phyloP scores from a whole-genome alignment of 805 yeast genomes.

The Saturnispora sanitii region DNA sequence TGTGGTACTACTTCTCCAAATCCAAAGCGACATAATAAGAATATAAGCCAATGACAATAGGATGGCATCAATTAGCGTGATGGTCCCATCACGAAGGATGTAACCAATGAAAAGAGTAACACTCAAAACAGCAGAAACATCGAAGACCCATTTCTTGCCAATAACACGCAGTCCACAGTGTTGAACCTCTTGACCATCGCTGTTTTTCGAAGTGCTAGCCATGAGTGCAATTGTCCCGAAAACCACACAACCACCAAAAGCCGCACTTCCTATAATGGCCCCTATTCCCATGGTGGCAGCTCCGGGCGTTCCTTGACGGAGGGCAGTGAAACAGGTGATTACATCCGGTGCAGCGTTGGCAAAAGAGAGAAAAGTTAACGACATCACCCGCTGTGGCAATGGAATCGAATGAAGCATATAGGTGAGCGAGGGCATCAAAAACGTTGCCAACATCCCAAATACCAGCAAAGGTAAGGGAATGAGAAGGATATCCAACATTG shows the following conservation, averaged over 20 bases:
- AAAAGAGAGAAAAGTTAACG: constrained; percentile 69
- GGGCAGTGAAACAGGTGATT: constrained; percentile 73
- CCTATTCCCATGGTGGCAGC: constrained; percentile 47
- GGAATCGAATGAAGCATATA: constrained; percentile 7
- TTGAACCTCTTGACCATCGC: not conserved
- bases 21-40: constrained; percentile 8
- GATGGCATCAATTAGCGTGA: constrained; percentile 47
- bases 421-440: constrained; percentile 8
- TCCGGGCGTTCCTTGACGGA: constrained; percentile 38
- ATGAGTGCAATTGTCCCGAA: constrained; percentile 38
- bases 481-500: constrained; percentile 1
- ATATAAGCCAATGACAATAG: constrained; percentile 32
- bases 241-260: constrained; percentile 42
- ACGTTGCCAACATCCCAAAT: constrained; percentile 5
- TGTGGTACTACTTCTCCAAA: constrained; percentile 2
- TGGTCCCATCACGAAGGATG: constrained; percentile 44
- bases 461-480: constrained; percentile 5
- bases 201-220: not conserved
- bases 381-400: constrained; percentile 5
- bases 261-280: constrained; percentile 44
- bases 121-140: not conserved
- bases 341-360: constrained; percentile 94
- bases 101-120: constrained; percentile 8
- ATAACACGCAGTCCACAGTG: constrained; percentile 2
- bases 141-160: constrained; percentile 1